phyloP scores from a whole-genome alignment of 495 filamentous ascomycete genomes.

The Choiromyces venosus region DNA sequence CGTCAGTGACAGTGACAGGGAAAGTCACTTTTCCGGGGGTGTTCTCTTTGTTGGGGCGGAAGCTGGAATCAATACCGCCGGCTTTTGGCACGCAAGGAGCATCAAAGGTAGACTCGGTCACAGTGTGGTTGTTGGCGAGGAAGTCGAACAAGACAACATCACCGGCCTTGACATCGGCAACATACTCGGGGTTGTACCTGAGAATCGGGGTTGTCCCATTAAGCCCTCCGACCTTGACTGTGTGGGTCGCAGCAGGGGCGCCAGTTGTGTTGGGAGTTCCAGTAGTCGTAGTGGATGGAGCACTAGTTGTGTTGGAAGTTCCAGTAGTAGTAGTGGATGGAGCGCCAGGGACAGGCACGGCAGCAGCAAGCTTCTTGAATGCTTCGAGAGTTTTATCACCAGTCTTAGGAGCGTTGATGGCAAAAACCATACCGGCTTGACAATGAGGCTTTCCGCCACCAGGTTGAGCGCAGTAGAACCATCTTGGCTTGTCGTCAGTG shows the following conservation, averaged over 20 bases:
- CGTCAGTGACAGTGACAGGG: slow-evolving; percentile 47
- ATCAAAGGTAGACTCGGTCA: slow-evolving; percentile 62
- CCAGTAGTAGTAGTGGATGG: background rate
- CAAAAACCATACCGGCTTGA: slow-evolving; percentile 40
- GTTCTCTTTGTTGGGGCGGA: slow-evolving; percentile 44
- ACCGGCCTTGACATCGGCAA: slow-evolving; percentile 52
- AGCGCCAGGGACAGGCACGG: slow-evolving; percentile 7
- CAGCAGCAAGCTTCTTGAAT: slow-evolving; percentile 16
- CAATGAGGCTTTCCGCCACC: slow-evolving; percentile 44
- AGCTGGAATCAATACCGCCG: slow-evolving; percentile 51
- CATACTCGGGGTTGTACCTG: slow-evolving; percentile 53
- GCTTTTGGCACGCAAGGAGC: slow-evolving; percentile 55
- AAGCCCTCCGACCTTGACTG: slow-evolving; percentile 53
- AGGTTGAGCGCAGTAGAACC: slow-evolving; percentile 56
- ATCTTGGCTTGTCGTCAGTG: slow-evolving; percentile 50
- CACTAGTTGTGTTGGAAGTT: background rate
- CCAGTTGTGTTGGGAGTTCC: background rate
- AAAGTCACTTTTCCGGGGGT: slow-evolving; percentile 44
- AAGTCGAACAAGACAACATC: slow-evolving; percentile 66
- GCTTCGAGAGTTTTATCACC: slow-evolving; percentile 24
- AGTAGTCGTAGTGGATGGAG: background rate
- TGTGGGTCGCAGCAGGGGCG: slow-evolving; percentile 10
- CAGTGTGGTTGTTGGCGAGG: slow-evolving; percentile 61
- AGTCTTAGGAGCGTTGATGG: slow-evolving; percentile 25
- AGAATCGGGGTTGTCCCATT: slow-evolving; percentile 42